Evolutionary conservation across 2,329 filamentous ascomycete species (phyloP).

Genomic region (Colletotrichum simmondsii): DNA sequence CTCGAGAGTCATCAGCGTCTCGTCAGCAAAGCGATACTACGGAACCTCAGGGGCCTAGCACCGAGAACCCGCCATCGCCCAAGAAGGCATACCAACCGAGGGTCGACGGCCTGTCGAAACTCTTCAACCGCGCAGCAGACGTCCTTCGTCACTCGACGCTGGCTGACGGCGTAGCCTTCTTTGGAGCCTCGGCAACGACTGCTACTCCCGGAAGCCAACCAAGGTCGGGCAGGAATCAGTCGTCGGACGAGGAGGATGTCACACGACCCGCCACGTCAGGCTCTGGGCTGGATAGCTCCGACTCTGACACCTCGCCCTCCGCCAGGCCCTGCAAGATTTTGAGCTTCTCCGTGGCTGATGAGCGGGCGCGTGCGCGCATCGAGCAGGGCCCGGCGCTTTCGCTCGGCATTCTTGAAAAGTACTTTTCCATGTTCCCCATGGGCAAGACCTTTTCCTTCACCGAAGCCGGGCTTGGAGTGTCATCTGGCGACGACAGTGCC

Average conservation of each 20-base stretch:
- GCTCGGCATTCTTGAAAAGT: constrained; percentile 42
- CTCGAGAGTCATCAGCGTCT: constrained; percentile 3
- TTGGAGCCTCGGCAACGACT: constrained; percentile 41
- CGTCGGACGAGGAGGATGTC: constrained; percentile 36
- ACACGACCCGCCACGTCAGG: constrained; percentile 27
- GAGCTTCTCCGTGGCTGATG: constrained; percentile 41
- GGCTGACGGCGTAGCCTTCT: constrained; percentile 45
- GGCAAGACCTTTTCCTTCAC: constrained; percentile 45
- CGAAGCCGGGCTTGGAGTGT: constrained; percentile 40
- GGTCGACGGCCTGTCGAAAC: constrained; percentile 37
- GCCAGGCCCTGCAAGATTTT: constrained; percentile 43
- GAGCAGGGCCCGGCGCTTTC: constrained; percentile 42
- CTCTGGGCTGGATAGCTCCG: constrained; percentile 42
- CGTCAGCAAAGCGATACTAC: background rate
- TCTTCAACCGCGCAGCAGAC: constrained; percentile 43
- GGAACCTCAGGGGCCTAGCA: background rate
- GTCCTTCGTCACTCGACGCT: constrained; percentile 43
- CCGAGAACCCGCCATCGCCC: constrained; percentile 2
- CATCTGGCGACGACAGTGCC: constrained; percentile 45
- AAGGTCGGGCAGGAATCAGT: constrained; percentile 6
- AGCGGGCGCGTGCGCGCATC: constrained; percentile 38
- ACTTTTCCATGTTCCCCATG: constrained; percentile 43
- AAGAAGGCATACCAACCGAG: constrained; percentile 26
- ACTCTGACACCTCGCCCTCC: constrained; percentile 41
- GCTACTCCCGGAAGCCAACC: constrained; percentile 17